These are phyloP conservation scores for Brassica rapa DNA, from an alignment of 345 rosid genomes.

Conservation along the genomic window DNA sequence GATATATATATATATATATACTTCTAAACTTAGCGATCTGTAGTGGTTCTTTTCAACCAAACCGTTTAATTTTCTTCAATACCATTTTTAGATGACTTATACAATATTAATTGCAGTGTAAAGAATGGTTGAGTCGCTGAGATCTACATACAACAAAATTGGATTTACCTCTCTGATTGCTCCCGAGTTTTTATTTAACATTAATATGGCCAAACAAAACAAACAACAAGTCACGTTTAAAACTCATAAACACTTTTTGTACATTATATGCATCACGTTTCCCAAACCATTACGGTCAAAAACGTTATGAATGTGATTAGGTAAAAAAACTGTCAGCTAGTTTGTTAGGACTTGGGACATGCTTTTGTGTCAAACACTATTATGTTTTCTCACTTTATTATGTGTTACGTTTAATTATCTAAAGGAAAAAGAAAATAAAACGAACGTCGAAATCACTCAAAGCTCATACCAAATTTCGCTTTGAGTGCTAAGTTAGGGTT, in stretches of 20 bases:
- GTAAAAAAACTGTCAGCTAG: conserved; percentile 4
- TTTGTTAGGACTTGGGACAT: conserved; percentile 6
- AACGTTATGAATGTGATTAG: conserved; percentile 30
- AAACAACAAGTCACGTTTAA: conserved; percentile 10
- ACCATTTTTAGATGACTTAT: neutral
- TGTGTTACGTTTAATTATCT: neutral
- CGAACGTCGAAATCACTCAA: conserved; percentile 43
- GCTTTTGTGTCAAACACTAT: too few relatives aligned
- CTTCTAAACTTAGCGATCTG: neutral
- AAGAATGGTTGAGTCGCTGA: neutral
- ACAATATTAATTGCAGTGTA: neutral
- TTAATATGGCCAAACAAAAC: neutral
- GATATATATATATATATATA: too few relatives aligned
- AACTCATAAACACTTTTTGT: neutral
- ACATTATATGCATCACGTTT: conserved; percentile 10
- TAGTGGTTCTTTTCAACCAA: neutral
- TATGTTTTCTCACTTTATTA: too few relatives aligned
- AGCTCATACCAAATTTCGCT: conserved; percentile 36
- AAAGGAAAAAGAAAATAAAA: neutral
- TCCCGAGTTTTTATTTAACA: neutral
- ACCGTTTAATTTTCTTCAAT: neutral
- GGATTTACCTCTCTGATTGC: too few relatives aligned
- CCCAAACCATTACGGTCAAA: neutral
- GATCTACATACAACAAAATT: neutral
- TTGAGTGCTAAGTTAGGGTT: conserved; percentile 40